A percentile compares a stretch with the other conserved stretches of the same genome.
Evolutionary conservation across 495 filamentous ascomycete species (phyloP).

Genomic region (Monascus purpureus): DNA sequence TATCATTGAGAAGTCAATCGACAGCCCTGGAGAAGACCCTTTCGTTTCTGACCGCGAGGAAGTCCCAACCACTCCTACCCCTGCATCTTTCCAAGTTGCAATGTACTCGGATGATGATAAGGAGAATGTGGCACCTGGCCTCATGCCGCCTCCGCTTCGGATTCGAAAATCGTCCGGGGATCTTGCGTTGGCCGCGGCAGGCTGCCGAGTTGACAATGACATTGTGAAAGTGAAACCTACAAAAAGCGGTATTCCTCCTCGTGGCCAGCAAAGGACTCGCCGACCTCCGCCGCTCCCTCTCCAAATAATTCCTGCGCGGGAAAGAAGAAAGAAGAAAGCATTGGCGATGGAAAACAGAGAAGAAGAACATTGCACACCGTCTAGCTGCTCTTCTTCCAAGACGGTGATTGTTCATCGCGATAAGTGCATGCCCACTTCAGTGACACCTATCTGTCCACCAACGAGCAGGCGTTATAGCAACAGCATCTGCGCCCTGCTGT

Average conservation of each 20-base stretch:
- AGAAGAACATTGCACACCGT: not conserved
- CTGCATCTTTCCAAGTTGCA: conserved; percentile 2
- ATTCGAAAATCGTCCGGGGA: conserved; percentile 9
- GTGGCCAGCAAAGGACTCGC: too few relatives aligned
- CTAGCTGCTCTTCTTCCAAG: not conserved
- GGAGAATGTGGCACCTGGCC: not conserved
- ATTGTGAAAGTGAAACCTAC: too few relatives aligned
- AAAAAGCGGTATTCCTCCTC: too few relatives aligned
- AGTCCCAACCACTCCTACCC: not conserved
- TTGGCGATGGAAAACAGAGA: not conserved
- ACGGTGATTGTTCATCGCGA: not conserved
- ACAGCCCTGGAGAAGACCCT: conserved; percentile 10
- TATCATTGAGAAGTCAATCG: conserved; percentile 13
- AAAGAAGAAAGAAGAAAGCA: not conserved
- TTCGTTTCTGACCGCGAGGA: conserved; percentile 12
- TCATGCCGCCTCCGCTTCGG: conserved; percentile 16
- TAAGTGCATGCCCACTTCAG: not conserved
- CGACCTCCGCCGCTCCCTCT: conserved; percentile 14
- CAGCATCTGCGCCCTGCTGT: conserved; percentile 11
- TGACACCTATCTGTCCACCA: conserved; percentile 3
- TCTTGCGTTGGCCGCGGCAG: not conserved
- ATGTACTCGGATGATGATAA: too few relatives aligned
- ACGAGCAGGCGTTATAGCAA: conserved; percentile 11
- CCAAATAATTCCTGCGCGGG: conserved; percentile 5
- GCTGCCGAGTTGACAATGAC: too few relatives aligned